Evolutionary conservation across 2,329 filamentous ascomycete species (phyloP), one percentile per base, ranked within the genome.

Genomic region (Clonostachys rosea): DNA sequence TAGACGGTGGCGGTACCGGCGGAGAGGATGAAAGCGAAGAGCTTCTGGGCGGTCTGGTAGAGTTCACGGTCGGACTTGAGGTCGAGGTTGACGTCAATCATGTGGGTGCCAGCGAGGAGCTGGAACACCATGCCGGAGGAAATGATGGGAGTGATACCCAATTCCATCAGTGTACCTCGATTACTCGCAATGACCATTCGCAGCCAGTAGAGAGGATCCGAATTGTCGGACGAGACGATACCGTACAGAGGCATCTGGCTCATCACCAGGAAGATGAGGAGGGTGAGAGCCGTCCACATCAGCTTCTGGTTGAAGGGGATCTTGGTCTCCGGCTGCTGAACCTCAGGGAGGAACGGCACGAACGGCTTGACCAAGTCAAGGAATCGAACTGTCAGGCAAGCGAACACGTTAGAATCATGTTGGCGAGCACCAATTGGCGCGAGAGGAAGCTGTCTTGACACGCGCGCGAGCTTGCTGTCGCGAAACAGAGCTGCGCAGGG

Each of bases 161-260:
- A 67, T 67, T 96, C 91, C 91, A 96, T 96, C 69, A 96, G 70
- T 24, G 91, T 96, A 71, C 91, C 91, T 65, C 91, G 85, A 72
- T 99, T 99, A 87, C 90, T 96, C 66, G 94, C 94, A 83, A 97
- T 84, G 85, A 99, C 96, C 92, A 99, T 97, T 73, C 94, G 88
- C 65, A 99, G 82, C 94, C 94, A 99, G 84, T 99, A 99, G 63
- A 99, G 81, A 59, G 94, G 95, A 76, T 99, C 95, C 52, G 94
- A 97, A 61, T 91, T 96, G 74, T 94, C 89, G 63, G 94, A 99
- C 48, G 94, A 99, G 66, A 99, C 95, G 72, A 99, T 99, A 74
- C 94, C 94, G 76, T 99, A 99, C 53, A 94, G 77, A 56, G 94
- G 91, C 94, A 99, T 97, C 78, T 96, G 94, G 77, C 91, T 96